Base-by-base conservation (phyloP, 1,284 basidiomycete species). In the Trametes sp. region DNA sequence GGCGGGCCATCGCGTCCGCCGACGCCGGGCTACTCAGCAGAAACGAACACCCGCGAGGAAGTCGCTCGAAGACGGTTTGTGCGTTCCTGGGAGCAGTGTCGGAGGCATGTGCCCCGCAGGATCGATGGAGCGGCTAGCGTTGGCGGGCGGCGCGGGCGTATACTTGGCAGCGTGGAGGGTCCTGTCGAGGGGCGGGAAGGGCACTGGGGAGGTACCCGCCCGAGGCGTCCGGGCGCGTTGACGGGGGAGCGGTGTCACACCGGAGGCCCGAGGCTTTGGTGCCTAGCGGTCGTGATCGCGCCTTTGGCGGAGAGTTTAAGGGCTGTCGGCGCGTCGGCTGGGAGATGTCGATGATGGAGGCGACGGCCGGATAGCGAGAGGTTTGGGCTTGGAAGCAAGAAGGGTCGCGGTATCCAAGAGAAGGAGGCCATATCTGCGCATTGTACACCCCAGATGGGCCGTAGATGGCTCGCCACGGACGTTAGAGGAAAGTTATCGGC, bases 121-220 rank as follows among this genome's bases (percentile, higher is more conserved):
- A 1, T 24, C 50, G 33, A 31, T 33, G 48, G 35, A 7, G 35
- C 35, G 24, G 26, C 38, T 42, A 21, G 26, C 19, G 11, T 6
- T 29, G n/a, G 52, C 38, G 26, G 29, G 38, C 38, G 28, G 38
- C 19, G 50, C 50, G 10, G 52, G 52, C 28, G 52, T 10, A 36
- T 7, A 3, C 19, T 21, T 42, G 52, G 38, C 52, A 36, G 29
- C 23, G 57, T 53, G 41, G 29, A 45, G 28, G 21, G 21, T 26
- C 21, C 50, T 36, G 57, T 45, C 50, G 24, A 35, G 7, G 41
- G 50, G 44, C 42, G 50, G 41, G 50, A 58, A 16, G 10, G 16
- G 13, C 21, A 59, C 57, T 21, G 50, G 16, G 50, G 31, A 45
- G 57, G 57, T 52, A 59, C 57, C 53, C 57, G 56, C 29, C 7